Base-by-base conservation (phyloP, 352 stramenopile genomes). In the Globisporangium orthogonon region DNA sequence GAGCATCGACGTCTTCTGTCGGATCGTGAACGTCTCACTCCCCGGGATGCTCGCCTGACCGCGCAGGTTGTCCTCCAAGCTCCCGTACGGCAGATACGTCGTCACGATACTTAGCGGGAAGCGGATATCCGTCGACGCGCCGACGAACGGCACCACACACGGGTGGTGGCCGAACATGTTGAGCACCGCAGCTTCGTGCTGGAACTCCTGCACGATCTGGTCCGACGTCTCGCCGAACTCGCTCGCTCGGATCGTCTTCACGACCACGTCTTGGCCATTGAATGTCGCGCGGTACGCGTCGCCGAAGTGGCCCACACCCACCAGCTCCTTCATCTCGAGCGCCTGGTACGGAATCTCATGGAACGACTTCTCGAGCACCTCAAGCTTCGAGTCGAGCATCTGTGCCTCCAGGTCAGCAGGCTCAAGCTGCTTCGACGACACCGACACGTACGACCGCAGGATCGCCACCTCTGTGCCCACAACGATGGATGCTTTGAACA, bases 101-200 rank as follows among this genome's bases (percentile, higher is more conserved):
- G 80, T 93, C 28, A 93, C 71, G 4, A 93, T 63, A 30, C 73
- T 73, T 17, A 93, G 59, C 29, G 83, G 77, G 54, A 77, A 86
- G 14, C 68, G 71, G 9, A 75, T 77, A 44, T 93, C 81, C 2
- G 83, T 91, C 6, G 73, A 89, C 18, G 83, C 83, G 6, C 83
- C 83, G 6, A 91, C 78, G 58, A 93, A 90, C n/a, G 80, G 81
- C 7, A 93, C 81, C 51, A 93, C 76, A 45, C 82, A 86, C 13
- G 83, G 83, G 53, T 93, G 83, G 60, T 93, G 76, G 0, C 83
- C 83, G 73, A 93, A 93, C 79, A 93, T 89, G 56, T 72, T 83
- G 29, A 91, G 63, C 55, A 91, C 76, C 0, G 83, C 80, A 3
- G 83, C 83, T 62, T 93, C 83, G 55, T 93, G 83, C 50, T 88